Percentiles rank a stretch among this genome's conserved stretches.
phyloP scores from a whole-genome alignment of 2,329 filamentous ascomycete genomes.

The Trichoderma asperellum region DNA sequence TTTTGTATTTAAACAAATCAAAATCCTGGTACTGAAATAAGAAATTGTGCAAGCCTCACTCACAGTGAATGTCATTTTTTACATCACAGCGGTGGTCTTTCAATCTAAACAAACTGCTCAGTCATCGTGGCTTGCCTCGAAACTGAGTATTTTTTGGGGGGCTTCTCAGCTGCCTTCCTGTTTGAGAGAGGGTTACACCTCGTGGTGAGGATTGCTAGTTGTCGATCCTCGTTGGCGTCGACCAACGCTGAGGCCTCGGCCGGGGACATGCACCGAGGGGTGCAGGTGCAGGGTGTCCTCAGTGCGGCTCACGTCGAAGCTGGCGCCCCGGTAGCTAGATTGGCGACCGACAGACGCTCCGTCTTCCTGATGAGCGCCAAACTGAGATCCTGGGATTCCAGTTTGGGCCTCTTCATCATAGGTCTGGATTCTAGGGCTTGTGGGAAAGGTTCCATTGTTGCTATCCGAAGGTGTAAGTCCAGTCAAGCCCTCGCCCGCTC shows the following conservation, averaged over 20 bases:
- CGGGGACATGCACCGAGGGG: conserved; percentile 25
- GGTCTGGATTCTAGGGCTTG: conserved; percentile 40
- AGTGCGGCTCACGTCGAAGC: conserved; percentile 28
- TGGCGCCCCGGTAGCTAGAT: conserved; percentile 24
- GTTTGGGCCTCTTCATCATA: conserved; percentile 52
- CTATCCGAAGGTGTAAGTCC: conserved; percentile 39
- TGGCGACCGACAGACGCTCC: conserved; percentile 20
- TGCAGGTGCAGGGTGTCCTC: conserved; percentile 30
- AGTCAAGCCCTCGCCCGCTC: conserved; percentile 52
- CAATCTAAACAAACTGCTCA: conserved; percentile 59
- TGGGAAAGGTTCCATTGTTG: conserved; percentile 35
- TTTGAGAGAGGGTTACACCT: not conserved
- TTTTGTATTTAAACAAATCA: conserved; percentile 5
- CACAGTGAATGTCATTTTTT: not conserved
- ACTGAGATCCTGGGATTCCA: conserved; percentile 40
- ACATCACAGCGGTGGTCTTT: not conserved
- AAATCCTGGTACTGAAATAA: not conserved
- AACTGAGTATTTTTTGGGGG: not conserved
- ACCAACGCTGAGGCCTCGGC: conserved; percentile 30
- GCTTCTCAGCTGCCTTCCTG: not conserved
- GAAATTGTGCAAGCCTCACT: conserved; percentile 1
- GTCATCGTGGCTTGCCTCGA: conserved; percentile 64
- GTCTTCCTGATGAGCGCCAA: conserved; percentile 37
- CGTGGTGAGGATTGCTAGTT: conserved; percentile 48
- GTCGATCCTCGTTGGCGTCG: conserved; percentile 63